A percentile compares a stretch with the other conserved stretches of the same genome.
Evolutionary conservation across 495 filamentous ascomycete genomes (phyloP).

Genomic region (Trichoderma reesei): DNA sequence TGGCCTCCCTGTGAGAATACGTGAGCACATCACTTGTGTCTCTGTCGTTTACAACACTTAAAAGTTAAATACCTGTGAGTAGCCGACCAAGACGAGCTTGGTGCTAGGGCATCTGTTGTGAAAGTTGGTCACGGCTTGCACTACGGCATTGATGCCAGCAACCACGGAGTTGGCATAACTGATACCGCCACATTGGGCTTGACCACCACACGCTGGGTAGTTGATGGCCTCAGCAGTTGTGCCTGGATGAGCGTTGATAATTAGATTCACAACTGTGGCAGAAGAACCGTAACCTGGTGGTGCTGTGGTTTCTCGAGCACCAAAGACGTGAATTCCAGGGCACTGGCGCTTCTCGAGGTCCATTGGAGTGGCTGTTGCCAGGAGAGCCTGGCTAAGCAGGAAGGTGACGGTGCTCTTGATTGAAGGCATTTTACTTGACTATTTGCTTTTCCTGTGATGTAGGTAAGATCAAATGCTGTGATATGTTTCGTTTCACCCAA

Average conservation of each 20-base stretch:
- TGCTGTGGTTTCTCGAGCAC: conserved; percentile 55
- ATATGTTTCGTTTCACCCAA: no score
- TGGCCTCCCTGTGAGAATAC: conserved; percentile 51
- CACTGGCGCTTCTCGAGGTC: conserved; percentile 29
- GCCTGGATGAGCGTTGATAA: conserved; percentile 41
- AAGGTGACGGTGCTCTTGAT: neutral
- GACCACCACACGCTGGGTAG: conserved; percentile 52
- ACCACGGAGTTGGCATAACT: conserved; percentile 44
- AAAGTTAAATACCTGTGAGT: conserved; percentile 52
- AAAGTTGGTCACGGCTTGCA: conserved; percentile 45
- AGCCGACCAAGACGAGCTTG: conserved; percentile 51
- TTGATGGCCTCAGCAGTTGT: conserved; percentile 47
- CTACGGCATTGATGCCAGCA: conserved; percentile 44
- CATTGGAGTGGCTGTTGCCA: conserved; percentile 13
- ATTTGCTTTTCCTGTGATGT: no score
- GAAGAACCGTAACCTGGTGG: conserved; percentile 45
- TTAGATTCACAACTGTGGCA: conserved; percentile 41
- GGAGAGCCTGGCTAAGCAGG: neutral
- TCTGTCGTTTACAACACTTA: no score
- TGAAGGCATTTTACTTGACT: neutral
- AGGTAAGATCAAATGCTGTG: no score
- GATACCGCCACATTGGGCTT: conserved; percentile 35
- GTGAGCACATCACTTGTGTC: no score
- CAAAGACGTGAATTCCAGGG: conserved; percentile 49
- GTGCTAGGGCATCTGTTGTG: conserved; percentile 46